Evolutionary conservation across 768 basidiomycete species (phyloP).

Genomic region (Kwoniella dejecticola): DNA sequence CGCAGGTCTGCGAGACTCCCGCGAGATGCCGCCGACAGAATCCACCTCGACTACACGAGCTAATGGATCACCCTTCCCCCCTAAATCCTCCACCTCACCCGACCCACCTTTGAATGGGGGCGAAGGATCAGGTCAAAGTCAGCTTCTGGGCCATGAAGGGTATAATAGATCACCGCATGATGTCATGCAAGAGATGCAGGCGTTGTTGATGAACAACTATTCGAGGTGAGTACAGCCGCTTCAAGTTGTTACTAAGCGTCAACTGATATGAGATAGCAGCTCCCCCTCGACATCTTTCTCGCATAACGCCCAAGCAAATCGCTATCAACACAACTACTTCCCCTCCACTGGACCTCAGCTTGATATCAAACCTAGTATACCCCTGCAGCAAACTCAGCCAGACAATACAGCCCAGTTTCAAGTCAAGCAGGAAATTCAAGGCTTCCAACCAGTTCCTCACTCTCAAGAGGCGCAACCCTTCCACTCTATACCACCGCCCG

Average conservation of each 20-base stretch:
- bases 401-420: constrained; percentile 4
- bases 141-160: constrained; percentile 12
- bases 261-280: background rate
- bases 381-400: constrained; percentile 4
- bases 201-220: constrained; percentile 22
- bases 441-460: background rate
- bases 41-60: constrained; percentile 37
- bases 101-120: constrained; percentile 19
- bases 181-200: constrained; percentile 29
- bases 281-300: constrained; percentile 8
- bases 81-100: constrained; percentile 32
- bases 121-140: constrained; percentile 7
- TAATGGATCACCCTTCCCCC: constrained; percentile 32
- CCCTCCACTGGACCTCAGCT: constrained; percentile 12
- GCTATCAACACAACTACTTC: constrained; percentile 1
- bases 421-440: constrained; percentile 5
- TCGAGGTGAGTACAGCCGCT: constrained; percentile 16
- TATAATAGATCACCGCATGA: constrained; percentile 14
- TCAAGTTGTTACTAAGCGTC: background rate
- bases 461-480: constrained; percentile 21
- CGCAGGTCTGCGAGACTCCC: background rate
- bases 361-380: constrained; percentile 16
- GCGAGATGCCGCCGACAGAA: constrained; percentile 27
- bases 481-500: constrained; percentile 19
- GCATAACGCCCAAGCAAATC: background rate